Evolutionary conservation across 2,329 filamentous ascomycete species (phyloP).

Genomic region (Didymella keratinophila): DNA sequence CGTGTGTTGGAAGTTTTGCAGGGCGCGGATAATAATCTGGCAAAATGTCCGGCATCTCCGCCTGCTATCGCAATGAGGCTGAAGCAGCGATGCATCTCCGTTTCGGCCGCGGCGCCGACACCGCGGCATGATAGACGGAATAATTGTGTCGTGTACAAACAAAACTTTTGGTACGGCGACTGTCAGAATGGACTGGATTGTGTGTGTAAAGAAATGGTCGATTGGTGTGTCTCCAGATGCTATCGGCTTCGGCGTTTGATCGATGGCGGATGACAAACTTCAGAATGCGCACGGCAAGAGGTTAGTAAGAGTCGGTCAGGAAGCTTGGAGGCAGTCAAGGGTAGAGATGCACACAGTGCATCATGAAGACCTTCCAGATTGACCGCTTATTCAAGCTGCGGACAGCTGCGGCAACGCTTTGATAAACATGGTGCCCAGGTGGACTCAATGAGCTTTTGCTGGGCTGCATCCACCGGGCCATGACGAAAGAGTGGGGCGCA

Average conservation of each 20-base stretch:
- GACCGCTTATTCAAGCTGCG: constrained; percentile 16
- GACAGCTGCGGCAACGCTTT: constrained; percentile 25
- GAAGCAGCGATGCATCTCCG: constrained; percentile 24
- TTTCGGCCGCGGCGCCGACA: constrained; percentile 39
- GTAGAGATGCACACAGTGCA: constrained; percentile 2
- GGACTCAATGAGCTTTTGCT: constrained; percentile 17
- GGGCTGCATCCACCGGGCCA: constrained; percentile 13
- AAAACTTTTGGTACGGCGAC: constrained; percentile 16
- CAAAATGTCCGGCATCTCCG: constrained; percentile 19
- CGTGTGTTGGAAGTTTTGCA: constrained; percentile 12
- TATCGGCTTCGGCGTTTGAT: constrained; percentile 19
- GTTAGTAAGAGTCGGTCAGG: constrained; percentile 11
- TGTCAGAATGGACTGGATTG: constrained; percentile 13
- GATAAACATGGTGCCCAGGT: constrained; percentile 16
- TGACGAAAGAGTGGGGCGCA: constrained; percentile 15
- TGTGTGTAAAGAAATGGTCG: constrained; percentile 19
- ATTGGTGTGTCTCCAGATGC: constrained; percentile 3
- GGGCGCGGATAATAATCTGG: constrained; percentile 18
- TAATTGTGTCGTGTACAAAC: constrained; percentile 25
- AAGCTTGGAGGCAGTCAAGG: not conserved
- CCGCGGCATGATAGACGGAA: constrained; percentile 35
- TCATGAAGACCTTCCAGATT: constrained; percentile 4
- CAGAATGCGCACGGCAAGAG: not conserved
- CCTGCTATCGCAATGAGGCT: constrained; percentile 20
- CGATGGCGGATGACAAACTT: constrained; percentile 10